phyloP scores from a whole-genome alignment of 2,329 filamentous ascomycete species.

The Dactylellina cionopaga region DNA sequence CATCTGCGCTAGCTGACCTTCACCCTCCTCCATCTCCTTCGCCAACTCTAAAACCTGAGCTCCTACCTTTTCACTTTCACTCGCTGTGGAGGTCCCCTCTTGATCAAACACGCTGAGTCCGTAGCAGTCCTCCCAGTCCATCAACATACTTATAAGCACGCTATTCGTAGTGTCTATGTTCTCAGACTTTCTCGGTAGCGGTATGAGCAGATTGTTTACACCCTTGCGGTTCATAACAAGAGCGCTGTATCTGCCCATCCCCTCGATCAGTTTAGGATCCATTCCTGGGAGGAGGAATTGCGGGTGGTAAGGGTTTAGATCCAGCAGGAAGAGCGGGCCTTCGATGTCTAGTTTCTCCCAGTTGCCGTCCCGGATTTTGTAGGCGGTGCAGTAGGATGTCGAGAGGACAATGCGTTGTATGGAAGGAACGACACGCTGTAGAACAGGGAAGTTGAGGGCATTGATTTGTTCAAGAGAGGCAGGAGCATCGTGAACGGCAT shows the following conservation, averaged over 20 bases:
- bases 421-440: slow-evolving; percentile 22
- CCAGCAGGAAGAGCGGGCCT: slow-evolving; percentile 40
- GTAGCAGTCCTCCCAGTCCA: slow-evolving; percentile 47
- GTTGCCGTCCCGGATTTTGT: slow-evolving; percentile 32
- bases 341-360: slow-evolving; percentile 50
- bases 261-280: slow-evolving; percentile 5
- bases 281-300: slow-evolving; percentile 6
- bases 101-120: slow-evolving; percentile 46
- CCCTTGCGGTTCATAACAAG: slow-evolving; percentile 47
- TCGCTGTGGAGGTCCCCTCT: slow-evolving; percentile 38
- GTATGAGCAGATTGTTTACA: slow-evolving; percentile 44
- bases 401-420: slow-evolving; percentile 34
- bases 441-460: slow-evolving; percentile 41
- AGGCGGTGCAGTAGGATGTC: slow-evolving; percentile 43
- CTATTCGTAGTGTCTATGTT: slow-evolving; percentile 48
- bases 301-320: slow-evolving; percentile 31
- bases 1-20: slow-evolving; percentile 19
- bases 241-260: slow-evolving; percentile 33
- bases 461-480: slow-evolving; percentile 42
- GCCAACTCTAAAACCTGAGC: slow-evolving; percentile 28
- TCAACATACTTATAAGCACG: slow-evolving; percentile 46
- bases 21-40: slow-evolving; percentile 39
- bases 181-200: slow-evolving; percentile 35
- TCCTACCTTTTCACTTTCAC: slow-evolving; percentile 33
- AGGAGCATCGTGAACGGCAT: slow-evolving; percentile 40